These are phyloP conservation scores for Elasticomyces elasticus DNA, from an alignment of 495 filamentous ascomycete genomes.

Conservation along the genomic window DNA sequence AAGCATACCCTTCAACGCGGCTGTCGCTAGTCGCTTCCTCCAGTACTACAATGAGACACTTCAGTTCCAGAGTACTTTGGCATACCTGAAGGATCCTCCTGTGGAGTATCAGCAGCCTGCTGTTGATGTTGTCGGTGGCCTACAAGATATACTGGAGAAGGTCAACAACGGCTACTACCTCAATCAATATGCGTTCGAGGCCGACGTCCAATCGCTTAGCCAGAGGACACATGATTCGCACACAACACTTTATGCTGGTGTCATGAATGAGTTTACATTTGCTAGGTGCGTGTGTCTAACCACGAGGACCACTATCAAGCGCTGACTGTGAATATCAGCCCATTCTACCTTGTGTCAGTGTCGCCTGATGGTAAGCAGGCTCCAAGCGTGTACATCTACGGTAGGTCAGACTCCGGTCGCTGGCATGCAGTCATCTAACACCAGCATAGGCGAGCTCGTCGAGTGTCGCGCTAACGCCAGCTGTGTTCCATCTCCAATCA, in stretches of 20 bases:
- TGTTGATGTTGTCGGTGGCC: conserved; percentile 39
- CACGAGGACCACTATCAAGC: too few relatives aligned
- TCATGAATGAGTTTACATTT: conserved; percentile 39
- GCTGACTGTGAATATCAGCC: too few relatives aligned
- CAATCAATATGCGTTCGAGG: conserved; percentile 46
- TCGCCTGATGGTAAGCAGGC: conserved; percentile 41
- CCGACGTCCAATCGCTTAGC: conserved; percentile 36
- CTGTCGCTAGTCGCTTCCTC: conserved; percentile 42
- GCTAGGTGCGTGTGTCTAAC: conserved; percentile 36
- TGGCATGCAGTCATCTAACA: too few relatives aligned
- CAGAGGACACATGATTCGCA: conserved; percentile 41
- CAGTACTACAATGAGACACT: conserved; percentile 46
- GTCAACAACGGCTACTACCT: conserved; percentile 32
- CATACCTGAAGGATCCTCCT: conserved; percentile 47
- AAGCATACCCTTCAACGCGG: conserved; percentile 46
- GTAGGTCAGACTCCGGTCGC: conserved; percentile 12
- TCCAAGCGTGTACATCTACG: conserved; percentile 38
- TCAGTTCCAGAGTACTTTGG: conserved; percentile 48
- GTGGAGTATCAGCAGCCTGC: conserved; percentile 44
- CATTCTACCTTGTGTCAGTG: conserved; percentile 7
- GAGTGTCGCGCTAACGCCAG: background rate
- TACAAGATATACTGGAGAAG: conserved; percentile 37
- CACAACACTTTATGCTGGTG: conserved; percentile 33
- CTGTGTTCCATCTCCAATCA: conserved; percentile 26
- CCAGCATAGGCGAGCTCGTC: background rate